These are phyloP conservation scores for Cyberlindnera meyerae DNA, from an alignment of 805 yeast genomes.

Conservation along the genomic window DNA sequence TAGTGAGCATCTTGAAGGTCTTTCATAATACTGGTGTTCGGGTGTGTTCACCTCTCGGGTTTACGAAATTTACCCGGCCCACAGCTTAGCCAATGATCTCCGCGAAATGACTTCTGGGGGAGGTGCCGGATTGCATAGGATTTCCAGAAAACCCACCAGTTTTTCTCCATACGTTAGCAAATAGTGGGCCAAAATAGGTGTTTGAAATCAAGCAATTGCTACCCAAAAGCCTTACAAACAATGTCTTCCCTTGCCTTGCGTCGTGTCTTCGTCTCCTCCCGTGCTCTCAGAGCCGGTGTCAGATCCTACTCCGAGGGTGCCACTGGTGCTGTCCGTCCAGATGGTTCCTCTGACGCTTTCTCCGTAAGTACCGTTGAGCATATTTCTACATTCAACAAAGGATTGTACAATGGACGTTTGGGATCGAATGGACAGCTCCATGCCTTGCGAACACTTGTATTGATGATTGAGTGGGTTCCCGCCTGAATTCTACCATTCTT, in stretches of 20 bases:
- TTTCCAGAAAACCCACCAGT: neutral
- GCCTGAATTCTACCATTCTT: no score
- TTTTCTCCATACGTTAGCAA: no score
- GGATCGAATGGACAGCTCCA: no score
- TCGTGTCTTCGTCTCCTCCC: constrained; percentile 33
- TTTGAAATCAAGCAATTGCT: neutral
- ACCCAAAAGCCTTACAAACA: constrained; percentile 4
- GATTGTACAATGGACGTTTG: no score
- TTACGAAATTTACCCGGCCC: no score
- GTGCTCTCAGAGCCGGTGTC: constrained; percentile 17
- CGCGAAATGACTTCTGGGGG: constrained; percentile 8
- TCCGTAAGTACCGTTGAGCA: constrained; percentile 44
- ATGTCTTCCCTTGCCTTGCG: constrained; percentile 30
- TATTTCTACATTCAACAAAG: no score
- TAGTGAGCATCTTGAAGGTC: no score
- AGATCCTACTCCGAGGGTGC: constrained; percentile 50
- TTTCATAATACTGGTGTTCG: constrained; percentile 10
- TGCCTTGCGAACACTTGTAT: no score
- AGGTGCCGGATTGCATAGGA: neutral
- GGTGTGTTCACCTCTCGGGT: constrained; percentile 7
- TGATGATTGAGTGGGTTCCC: no score
- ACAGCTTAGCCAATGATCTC: constrained; percentile 10
- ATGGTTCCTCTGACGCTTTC: constrained; percentile 54
- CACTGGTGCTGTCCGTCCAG: constrained; percentile 54
- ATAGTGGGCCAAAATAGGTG: no score